Percentiles rank a stretch among this genome's conserved stretches.
Conservation (phyloP, 2,329 filamentous ascomycete genomes). For the Didymella glomerata region DNA sequence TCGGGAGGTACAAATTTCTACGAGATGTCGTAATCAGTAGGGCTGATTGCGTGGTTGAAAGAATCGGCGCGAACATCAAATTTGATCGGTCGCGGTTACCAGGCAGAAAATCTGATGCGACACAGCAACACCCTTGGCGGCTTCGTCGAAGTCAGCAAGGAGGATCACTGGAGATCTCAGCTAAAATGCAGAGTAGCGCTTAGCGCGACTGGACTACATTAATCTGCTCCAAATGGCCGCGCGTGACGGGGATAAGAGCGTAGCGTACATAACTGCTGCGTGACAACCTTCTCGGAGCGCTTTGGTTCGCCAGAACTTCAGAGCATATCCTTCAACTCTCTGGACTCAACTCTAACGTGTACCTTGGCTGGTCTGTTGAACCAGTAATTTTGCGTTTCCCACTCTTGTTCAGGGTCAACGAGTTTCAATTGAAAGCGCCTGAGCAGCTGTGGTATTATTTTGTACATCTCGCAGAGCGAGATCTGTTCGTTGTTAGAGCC, state of each 20-base stretch:
- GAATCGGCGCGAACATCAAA: not conserved
- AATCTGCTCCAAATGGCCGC: not conserved
- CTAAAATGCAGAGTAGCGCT: not conserved
- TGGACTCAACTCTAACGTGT: not conserved
- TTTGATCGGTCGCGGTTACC: not conserved
- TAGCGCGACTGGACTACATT: not conserved
- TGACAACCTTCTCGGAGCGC: not conserved
- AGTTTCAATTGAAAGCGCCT: not conserved
- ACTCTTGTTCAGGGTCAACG: not conserved
- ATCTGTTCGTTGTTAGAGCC: not conserved
- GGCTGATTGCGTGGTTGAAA: conserved; percentile 4
- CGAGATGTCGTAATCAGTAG: conserved; percentile 5
- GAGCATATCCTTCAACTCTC: not conserved
- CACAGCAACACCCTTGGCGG: not conserved
- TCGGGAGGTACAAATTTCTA: not conserved
- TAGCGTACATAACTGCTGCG: not conserved
- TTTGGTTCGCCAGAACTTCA: not conserved
- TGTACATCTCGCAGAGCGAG: not conserved
- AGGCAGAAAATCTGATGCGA: not conserved
- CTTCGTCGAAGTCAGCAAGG: not conserved
- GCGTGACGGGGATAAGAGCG: not conserved
- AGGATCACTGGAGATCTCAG: not conserved
- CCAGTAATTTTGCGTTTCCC: conserved; percentile 2
- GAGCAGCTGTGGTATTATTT: not conserved
- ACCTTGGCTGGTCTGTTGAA: conserved; percentile 1